These are phyloP conservation scores for Otatea glauca DNA, from an alignment of 176 grass and related monocot species.

Conservation along the genomic window DNA sequence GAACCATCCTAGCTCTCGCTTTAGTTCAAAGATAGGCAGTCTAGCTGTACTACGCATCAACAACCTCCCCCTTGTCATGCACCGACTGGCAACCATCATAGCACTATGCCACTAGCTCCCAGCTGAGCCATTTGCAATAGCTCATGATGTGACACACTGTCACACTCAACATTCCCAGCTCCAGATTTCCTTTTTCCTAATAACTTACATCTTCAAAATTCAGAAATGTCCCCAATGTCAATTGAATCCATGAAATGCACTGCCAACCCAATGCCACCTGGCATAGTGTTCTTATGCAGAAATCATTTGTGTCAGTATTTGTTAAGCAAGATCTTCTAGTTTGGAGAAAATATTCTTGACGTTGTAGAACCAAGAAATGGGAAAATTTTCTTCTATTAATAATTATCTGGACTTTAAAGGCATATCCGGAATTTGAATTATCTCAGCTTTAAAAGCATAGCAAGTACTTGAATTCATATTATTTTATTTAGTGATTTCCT, in stretches of 20 bases:
- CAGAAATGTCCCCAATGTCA: neutral
- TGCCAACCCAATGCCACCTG: neutral
- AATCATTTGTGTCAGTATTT: conserved; percentile 12
- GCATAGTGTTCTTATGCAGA: neutral
- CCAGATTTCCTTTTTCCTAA: conserved; percentile 21
- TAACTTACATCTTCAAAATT: neutral
- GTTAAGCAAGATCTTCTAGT: conserved; percentile 20
- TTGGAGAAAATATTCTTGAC: conserved; percentile 1
- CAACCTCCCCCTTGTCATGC: neutral
- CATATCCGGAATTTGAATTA: neutral
- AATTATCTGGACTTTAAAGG: neutral
- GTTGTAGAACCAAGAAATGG: conserved; percentile 5
- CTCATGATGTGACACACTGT: neutral
- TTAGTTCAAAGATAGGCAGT: neutral
- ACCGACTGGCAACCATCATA: neutral
- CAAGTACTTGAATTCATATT: conserved; percentile 8
- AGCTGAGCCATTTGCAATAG: neutral
- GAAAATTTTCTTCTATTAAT: neutral
- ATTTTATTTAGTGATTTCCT: neutral
- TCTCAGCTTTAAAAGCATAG: neutral
- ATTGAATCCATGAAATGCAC: conserved; percentile 11
- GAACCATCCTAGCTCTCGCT: neutral
- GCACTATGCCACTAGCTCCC: neutral
- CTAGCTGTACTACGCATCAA: neutral
- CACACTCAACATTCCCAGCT: neutral